Evolutionary conservation across 2,329 filamentous ascomycete species (phyloP), one percentile per base, ranked within the genome.

Genomic region (Fusarium sp.): DNA sequence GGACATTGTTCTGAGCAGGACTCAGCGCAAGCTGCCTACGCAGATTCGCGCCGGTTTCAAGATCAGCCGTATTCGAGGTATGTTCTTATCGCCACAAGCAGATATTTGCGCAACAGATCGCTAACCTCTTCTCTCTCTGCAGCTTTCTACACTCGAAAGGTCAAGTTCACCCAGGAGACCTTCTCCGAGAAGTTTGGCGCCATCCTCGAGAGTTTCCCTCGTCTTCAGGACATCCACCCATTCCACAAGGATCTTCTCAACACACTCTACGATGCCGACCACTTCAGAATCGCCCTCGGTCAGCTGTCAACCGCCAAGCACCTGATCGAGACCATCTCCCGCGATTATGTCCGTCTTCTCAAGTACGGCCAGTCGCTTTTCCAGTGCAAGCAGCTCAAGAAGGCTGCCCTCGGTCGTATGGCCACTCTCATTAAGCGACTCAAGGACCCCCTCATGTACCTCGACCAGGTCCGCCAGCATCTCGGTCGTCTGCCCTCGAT

Each of bases 311-410:
- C 96, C 7, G 96, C 96, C 54, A 98, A 98, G 84, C 93, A 97
- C 77, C 84, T 98, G 71, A 97, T 99, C 59, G 96, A 99, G 86
- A 97, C 94, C 57, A 96, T 99, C 69, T 92, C 93, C 65, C 89
- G 96, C 78, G 96, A 99, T 81, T 99, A 99, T 78, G 94, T 99
- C 68, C 93, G 96, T 72, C 88, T 99, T 46, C 74, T 82, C 72
- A 97, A 97, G 86, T 98, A 99, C 84, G 94, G 93, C 58, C 94
- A 97, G 85, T 97, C 91, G 77, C 88, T 99, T 70, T 99, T 95
- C 85, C 96, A 99, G 84, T 98, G 95, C 88, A 99, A 99, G 84
- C 94, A 98, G 85, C 89, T 99, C 77, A 99, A 99, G 89, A 89
- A 93, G 70, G 96, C 97, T 53, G 97, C 92, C 11, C 89, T 99